Base-by-base conservation (phyloP, 1,139 yeast species). In the Suhomyces bolitotheri region DNA sequence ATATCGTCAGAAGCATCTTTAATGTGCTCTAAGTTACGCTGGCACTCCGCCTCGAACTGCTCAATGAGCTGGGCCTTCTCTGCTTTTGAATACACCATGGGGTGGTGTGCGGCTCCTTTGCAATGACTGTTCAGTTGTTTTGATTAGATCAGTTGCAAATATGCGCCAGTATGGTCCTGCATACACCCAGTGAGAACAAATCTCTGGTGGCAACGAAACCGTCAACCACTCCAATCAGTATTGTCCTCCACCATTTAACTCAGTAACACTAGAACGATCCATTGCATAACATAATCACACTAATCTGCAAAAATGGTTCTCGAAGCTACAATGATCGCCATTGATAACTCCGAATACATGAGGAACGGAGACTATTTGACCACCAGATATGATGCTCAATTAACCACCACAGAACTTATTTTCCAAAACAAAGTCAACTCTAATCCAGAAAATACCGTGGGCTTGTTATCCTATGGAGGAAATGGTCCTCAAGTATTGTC, bases 331-430 rank as follows among this genome's bases (percentile, higher is more conserved):
- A 90, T 92, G 87, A 78, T 92, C 47, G 88, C 89, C 52, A 78
- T 92, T 55, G 98, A 94, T 67, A 90, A 89, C 73, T 88, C 97
- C 41, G 98, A 94, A 66, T 92, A 75, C 62, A 86, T 90, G 79
- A 76, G 98, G 54, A 92, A 92, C 58, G 98, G 97, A 26, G 98
- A 94, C 61, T 94, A 82, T 56, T 74, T 88, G 31, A 81, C 95
- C 19, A 82, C 94, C 16, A 76, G 98, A 53, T 90, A 83, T 57
- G 95, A 85, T 43, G 97, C 98, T 1, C 97, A 94, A 62, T 71
- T 85, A 45, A 95, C 94, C 43, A 82, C 97, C n/a, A 89, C 92
- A 16, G 95, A 89, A 54, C 73, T 82, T 50, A 78, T 94, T 34
- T 94, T 92, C 68, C 86, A 85, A 47, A 80, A 86, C 46, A 90